Evolutionary conservation across 2,329 filamentous ascomycete species (phyloP), one percentile per base, ranked within the genome.

Genomic region (Epichloe gansuensis): DNA sequence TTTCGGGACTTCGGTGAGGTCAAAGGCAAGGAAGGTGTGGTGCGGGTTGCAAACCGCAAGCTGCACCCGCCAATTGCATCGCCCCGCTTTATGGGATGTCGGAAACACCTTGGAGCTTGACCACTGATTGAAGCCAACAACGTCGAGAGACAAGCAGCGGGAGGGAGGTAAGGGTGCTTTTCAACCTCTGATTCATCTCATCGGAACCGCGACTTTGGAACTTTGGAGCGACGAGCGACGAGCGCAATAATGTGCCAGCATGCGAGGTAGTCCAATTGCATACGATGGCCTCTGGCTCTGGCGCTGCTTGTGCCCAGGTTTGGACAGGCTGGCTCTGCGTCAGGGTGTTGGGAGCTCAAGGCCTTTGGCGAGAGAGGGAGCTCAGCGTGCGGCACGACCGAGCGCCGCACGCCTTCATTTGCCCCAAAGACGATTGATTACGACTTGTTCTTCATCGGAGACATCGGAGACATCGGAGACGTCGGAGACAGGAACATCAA

Each of bases 281-380:
- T 61, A 74, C 38, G 81, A 85, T 63, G 79, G 81, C 55, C 72
- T 86, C 46, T 83, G 81, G 79, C 72, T 86, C 46, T 83, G 81
- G 79, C 77, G 77, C 62, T 83, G 77, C 61, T 68, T 85, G 15
- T 84, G 79, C 60, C 81, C 81, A 12, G 75, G 73, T 8, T 69
- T 79, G 53, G 75, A 79, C 59, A 58, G 66, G 6, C 53, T 59
- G 4, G 61, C 66, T 2, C 61, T 75, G 12, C 64, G 65, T 4
- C 68, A 60, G 50, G 61, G 68, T 15, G 54, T 68, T 53, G 21
- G n/a, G 11, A 57, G 56, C 57, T 52, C 61, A 50, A 55, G 55
- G 34, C 49, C 53, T 41, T 47, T 48, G 23, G 12, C 54, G 52
- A 42, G 42, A 38, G 8, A 28, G 15, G 15, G 4, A 3, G 44